Evolutionary conservation across 2,329 filamentous ascomycete genomes (phyloP).

Genomic region (Lachnellula cervina): DNA sequence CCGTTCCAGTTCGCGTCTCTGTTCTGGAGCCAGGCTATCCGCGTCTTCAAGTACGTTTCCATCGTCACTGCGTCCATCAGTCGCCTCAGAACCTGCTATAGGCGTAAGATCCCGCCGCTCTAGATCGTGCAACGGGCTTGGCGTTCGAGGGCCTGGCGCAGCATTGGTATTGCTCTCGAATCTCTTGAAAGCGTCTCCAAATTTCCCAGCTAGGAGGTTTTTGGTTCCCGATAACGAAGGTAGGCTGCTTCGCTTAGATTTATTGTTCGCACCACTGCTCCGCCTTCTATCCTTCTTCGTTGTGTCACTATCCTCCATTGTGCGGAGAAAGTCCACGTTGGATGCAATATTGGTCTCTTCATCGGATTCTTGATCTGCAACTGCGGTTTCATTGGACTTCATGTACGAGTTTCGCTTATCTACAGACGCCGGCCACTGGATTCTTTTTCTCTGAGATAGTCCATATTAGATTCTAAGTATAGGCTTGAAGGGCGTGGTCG

Average conservation of each 20-base stretch:
- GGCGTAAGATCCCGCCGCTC: slow-evolving; percentile 51
- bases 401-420: slow-evolving; percentile 31
- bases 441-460: slow-evolving; percentile 77
- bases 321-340: slow-evolving; percentile 77
- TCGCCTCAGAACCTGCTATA: slow-evolving; percentile 71
- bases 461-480: slow-evolving; percentile 76
- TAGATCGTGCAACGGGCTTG: slow-evolving; percentile 37
- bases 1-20: slow-evolving; percentile 84
- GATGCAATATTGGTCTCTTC: slow-evolving; percentile 65
- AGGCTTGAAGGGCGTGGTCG: slow-evolving; percentile 74
- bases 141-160: slow-evolving; percentile 38
- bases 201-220: slow-evolving; percentile 78
- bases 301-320: slow-evolving; percentile 61
- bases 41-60: slow-evolving; percentile 58
- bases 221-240: slow-evolving; percentile 69
- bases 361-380: slow-evolving; percentile 35
- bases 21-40: slow-evolving; percentile 76
- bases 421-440: slow-evolving; percentile 31
- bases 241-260: slow-evolving; percentile 69
- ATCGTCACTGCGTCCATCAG: slow-evolving; percentile 63
- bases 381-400: slow-evolving; percentile 18
- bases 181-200: slow-evolving; percentile 88
- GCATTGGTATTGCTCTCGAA: slow-evolving; percentile 59
- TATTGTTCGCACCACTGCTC: slow-evolving; percentile 47
- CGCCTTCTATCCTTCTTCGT: slow-evolving; percentile 47